Conservation (phyloP, 2,329 filamentous ascomycete species). For the Ambrosiella xylebori region DNA sequence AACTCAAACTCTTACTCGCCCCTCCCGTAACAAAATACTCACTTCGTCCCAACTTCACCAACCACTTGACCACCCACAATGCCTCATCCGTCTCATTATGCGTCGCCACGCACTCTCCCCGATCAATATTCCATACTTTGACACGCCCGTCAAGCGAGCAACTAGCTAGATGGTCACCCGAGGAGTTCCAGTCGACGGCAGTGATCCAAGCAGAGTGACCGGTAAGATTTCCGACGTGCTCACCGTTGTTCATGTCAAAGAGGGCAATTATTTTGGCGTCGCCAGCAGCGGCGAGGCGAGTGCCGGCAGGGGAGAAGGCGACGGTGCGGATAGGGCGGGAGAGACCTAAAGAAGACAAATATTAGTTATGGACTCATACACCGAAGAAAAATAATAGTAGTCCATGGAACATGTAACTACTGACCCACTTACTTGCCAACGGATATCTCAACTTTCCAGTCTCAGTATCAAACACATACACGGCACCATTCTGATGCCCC, state of each 20-base stretch:
- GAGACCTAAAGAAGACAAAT: background rate
- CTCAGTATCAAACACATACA: constrained; percentile 92
- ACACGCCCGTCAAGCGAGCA: constrained; percentile 84
- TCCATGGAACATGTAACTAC: background rate
- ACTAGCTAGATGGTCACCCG: constrained; percentile 78
- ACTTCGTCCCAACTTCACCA: constrained; percentile 52
- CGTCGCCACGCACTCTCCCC: constrained; percentile 71
- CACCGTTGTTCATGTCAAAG: constrained; percentile 82
- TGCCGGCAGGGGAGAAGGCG: constrained; percentile 73
- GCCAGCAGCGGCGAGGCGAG: constrained; percentile 72
- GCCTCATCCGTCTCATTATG: constrained; percentile 78
- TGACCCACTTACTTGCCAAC: constrained; percentile 42
- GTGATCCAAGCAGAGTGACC: constrained; percentile 80
- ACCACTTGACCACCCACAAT: constrained; percentile 71
- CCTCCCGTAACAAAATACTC: constrained; percentile 67
- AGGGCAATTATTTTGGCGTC: constrained; percentile 78
- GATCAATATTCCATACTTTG: constrained; percentile 88
- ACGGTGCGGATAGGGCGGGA: constrained; percentile 47
- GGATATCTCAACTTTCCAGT: constrained; percentile 73
- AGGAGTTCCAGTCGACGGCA: constrained; percentile 80
- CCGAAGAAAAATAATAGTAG: background rate
- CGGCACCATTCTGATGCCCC: constrained; percentile 77
- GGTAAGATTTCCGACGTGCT: constrained; percentile 71
- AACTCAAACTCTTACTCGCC: constrained; percentile 56
- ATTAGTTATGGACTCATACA: background rate